Evolutionary conservation across 441 rosid species (phyloP), one percentile per base, ranked within the genome.

Genomic region (Omphalea diandra): DNA sequence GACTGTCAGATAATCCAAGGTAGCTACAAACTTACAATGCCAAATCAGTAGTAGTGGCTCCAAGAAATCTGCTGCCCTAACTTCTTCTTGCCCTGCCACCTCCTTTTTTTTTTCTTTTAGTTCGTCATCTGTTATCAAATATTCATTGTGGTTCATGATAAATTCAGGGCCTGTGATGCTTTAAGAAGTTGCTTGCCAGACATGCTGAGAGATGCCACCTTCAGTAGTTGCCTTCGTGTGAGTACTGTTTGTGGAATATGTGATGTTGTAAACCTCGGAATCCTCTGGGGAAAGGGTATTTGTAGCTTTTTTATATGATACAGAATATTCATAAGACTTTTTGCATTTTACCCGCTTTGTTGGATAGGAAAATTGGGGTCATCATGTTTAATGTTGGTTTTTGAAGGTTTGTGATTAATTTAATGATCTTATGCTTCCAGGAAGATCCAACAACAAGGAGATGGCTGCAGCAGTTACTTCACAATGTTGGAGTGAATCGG

Each of bases 391-490:
- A 31, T 56, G 2, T 15, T 44, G 26, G 35, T 29, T 3, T 41
- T 40, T 50, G 5, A 0, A 24, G 27, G 7, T 27, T 4, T n/a
- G 5, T 50, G 2, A 3, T 7, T 14, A 29, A 29, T 12, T 7
- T 53, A 3, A 36, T 47, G 7, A 10, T 35, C 40, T 64, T 63
- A 49, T 73, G 57, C 63, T 57, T 69, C 17, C 86, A 95, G 99
- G 99, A 95, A 68, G 99, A 95, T 81, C 92, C 87, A 70, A 93
- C 97, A 9, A 90, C 99, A 10, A 93, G 95, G 83, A 82, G 96
- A 80, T 95, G 99, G 99, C 90, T 93, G 79, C 99, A 95, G 44
- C 99, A 93, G 79, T 70, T 95, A 85, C 98, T 93, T 77, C 88
- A 83, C 81, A 95, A 87, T 67, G 97, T 95, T 18, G 94, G 90